Conservation (phyloP, 495 filamentous ascomycete genomes). For the Penicillium antarcticum region DNA sequence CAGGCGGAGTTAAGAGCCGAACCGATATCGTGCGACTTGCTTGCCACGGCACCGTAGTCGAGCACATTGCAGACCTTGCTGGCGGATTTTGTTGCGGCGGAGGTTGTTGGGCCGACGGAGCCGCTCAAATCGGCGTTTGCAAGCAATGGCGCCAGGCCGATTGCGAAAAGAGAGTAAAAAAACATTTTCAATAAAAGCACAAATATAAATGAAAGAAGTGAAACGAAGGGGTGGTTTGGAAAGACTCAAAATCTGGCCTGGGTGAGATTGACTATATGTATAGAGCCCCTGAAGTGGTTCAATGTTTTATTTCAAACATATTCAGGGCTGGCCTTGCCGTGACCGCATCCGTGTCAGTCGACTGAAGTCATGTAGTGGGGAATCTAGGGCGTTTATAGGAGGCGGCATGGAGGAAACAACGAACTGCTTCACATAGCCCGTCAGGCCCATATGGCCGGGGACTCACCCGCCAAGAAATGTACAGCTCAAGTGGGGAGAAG, state of each 20-base stretch:
- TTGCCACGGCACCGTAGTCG: constrained; percentile 47
- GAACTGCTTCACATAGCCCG: neutral
- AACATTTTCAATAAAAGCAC: neutral
- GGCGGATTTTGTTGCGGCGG: constrained; percentile 25
- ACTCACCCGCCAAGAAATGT: too few relatives aligned
- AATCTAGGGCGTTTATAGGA: neutral
- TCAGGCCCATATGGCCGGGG: too few relatives aligned
- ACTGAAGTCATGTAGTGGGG: neutral
- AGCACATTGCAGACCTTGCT: constrained; percentile 46
- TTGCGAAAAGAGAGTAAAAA: constrained; percentile 14
- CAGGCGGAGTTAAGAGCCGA: constrained; percentile 46
- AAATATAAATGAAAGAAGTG: neutral
- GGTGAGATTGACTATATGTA: neutral
- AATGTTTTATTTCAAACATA: neutral
- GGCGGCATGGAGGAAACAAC: neutral
- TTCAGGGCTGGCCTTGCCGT: neutral
- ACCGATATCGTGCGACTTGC: constrained; percentile 46
- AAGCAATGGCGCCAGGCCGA: constrained; percentile 31
- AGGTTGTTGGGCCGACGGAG: constrained; percentile 42
- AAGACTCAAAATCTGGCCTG: neutral
- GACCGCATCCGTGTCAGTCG: too few relatives aligned
- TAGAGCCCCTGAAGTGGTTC: neutral
- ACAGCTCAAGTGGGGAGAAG: too few relatives aligned
- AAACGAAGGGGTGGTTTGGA: neutral
- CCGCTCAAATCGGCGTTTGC: constrained; percentile 39